phyloP scores from a whole-genome alignment of 495 filamentous ascomycete species.

The Symbiotaphrina buchneri region DNA sequence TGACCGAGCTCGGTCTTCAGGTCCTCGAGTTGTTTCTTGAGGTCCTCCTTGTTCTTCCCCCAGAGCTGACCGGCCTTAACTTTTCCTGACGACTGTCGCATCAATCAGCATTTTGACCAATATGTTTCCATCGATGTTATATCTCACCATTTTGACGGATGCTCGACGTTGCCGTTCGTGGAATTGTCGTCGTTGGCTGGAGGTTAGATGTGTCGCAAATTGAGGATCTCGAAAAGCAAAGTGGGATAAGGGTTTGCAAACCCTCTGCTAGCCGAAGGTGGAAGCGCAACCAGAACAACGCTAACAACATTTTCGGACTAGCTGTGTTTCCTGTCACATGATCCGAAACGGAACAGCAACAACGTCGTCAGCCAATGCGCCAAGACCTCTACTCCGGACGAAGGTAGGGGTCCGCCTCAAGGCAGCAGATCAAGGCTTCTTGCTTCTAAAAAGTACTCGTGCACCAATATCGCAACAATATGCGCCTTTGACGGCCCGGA shows the following conservation, averaged over 20 bases:
- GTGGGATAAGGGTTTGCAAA: not conserved
- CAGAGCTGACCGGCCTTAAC: constrained; percentile 90
- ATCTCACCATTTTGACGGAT: constrained; percentile 9
- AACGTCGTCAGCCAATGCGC: no score
- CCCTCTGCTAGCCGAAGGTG: not conserved
- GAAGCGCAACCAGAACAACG: no score
- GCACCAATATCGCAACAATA: no score
- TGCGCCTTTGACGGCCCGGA: no score
- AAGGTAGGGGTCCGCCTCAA: no score
- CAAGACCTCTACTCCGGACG: no score
- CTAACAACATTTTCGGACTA: no score
- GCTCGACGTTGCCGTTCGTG: constrained; percentile 2
- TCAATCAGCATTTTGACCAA: constrained; percentile 8
- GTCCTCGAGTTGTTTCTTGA: constrained; percentile 79
- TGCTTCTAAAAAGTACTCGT: no score
- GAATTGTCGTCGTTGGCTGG: not conserved
- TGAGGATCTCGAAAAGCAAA: not conserved
- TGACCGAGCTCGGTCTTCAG: constrained; percentile 85
- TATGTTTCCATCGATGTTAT: not conserved
- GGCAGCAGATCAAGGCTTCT: no score
- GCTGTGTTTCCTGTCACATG: no score
- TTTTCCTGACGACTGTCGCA: constrained; percentile 57
- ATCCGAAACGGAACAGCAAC: no score
- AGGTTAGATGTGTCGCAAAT: not conserved
- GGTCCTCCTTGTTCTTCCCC: constrained; percentile 96